Evolutionary conservation across 129 eudicot species (phyloP).

Genomic region (Flaveria sonorensis): DNA sequence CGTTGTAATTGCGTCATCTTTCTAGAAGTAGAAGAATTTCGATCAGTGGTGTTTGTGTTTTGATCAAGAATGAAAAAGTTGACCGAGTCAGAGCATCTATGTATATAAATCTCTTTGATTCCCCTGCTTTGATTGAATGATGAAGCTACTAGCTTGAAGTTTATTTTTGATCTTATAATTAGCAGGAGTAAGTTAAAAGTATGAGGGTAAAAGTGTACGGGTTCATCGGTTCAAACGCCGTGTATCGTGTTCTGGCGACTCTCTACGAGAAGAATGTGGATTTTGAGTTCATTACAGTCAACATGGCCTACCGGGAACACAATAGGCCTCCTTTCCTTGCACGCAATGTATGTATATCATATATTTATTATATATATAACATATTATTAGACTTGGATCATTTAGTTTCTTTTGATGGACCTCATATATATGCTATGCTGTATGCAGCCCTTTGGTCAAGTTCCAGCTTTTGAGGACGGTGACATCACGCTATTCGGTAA

Average conservation of each 20-base stretch:
- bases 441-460: conserved; percentile 67
- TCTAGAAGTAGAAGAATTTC: background rate
- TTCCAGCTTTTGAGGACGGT: conserved; percentile 57
- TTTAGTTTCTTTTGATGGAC: background rate
- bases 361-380: too few relatives aligned
- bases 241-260: conserved; percentile 43
- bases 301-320: conserved; percentile 43
- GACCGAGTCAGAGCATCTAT: background rate
- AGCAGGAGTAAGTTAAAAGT: background rate
- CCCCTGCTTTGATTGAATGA: too few relatives aligned
- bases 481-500: conserved; percentile 56
- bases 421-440: background rate
- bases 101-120: too few relatives aligned
- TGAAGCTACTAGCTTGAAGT: too few relatives aligned
- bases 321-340: conserved; percentile 38
- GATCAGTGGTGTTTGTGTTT: background rate
- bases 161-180: too few relatives aligned
- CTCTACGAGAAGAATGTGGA: conserved; percentile 54
- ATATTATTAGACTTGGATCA: background rate
- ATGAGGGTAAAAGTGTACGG: conserved; percentile 56
- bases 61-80: background rate
- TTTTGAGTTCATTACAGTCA: conserved; percentile 39
- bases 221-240: conserved; percentile 38
- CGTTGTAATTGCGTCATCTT: conserved; percentile 2
- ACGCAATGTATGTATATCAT: conserved; percentile 41